Conservation (phyloP, 129 eudicot genomes). For the Pittosporum tobira region DNA sequence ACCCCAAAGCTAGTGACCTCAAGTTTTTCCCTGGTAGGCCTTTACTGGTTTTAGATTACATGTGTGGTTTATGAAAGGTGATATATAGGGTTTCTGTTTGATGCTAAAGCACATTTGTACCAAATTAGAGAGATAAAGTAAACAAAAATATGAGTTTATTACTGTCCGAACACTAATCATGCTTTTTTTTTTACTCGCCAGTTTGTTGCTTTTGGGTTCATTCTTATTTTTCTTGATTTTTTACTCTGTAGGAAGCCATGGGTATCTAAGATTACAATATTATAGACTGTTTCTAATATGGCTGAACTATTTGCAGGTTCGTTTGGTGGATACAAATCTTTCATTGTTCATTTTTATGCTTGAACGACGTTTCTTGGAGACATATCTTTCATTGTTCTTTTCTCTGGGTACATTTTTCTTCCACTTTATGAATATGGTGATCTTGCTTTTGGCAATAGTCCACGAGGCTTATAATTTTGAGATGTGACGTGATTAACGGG, state of each 20-base stretch:
- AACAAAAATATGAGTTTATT: too few relatives aligned
- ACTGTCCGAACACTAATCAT: too few relatives aligned
- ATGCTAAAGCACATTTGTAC: too few relatives aligned
- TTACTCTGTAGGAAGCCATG: background rate
- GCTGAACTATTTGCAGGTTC: background rate
- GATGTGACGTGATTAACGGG: background rate
- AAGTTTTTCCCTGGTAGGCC: too few relatives aligned
- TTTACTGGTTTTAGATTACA: too few relatives aligned
- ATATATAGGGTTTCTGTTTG: too few relatives aligned
- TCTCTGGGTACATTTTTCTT: conserved; percentile 19
- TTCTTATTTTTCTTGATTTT: too few relatives aligned
- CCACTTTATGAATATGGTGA: background rate
- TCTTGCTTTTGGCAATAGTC: conserved; percentile 9
- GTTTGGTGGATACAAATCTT: background rate
- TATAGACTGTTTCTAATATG: background rate
- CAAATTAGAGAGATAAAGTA: too few relatives aligned
- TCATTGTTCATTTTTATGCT: conserved; percentile 12
- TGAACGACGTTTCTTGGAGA: background rate
- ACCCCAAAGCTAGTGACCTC: too few relatives aligned
- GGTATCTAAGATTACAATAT: background rate
- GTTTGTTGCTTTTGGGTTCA: too few relatives aligned
- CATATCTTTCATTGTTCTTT: conserved; percentile 3
- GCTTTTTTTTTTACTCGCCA: too few relatives aligned
- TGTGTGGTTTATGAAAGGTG: too few relatives aligned
- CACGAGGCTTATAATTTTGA: background rate